Percentiles rank a stretch among this genome's conserved stretches.
Evolutionary conservation across 768 basidiomycete genomes (phyloP).

Genomic region (Pulveroboletus sp.): DNA sequence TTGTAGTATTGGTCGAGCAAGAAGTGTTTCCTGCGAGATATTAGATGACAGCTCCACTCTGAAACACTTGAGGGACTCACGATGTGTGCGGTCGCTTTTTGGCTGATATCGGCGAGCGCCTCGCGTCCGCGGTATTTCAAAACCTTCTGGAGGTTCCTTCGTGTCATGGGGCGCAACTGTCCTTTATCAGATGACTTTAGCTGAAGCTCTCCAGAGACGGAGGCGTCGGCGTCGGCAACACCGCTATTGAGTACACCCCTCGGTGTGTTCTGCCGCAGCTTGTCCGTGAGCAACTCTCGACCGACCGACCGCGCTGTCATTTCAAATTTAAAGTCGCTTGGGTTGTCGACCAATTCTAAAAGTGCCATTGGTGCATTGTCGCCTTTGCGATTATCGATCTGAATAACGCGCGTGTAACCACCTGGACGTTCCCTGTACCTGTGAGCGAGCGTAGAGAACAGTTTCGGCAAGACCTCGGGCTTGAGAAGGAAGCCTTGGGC

Average conservation of each 20-base stretch:
- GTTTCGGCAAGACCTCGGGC: constrained; percentile 67
- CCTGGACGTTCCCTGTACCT: constrained; percentile 84
- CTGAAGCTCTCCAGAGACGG: constrained; percentile 49
- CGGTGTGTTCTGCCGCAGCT: constrained; percentile 44
- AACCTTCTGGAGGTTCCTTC: constrained; percentile 75
- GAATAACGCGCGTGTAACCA: constrained; percentile 94
- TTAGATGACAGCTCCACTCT: constrained; percentile 5
- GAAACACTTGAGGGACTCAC: constrained; percentile 42
- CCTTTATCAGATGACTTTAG: constrained; percentile 37
- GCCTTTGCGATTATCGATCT: constrained; percentile 83
- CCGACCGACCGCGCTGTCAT: constrained; percentile 87
- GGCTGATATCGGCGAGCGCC: constrained; percentile 46
- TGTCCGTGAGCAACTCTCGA: constrained; percentile 69
- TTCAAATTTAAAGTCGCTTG: constrained; percentile 83
- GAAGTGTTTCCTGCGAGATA: constrained; percentile 53
- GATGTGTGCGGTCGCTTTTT: constrained; percentile 62
- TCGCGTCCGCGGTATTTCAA: constrained; percentile 54
- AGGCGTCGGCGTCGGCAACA: constrained; percentile 39
- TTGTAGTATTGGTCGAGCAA: constrained; percentile 61
- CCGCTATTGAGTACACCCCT: constrained; percentile 51
- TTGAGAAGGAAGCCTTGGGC: constrained; percentile 82
- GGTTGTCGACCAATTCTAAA: constrained; percentile 93
- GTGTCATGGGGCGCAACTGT: constrained; percentile 59
- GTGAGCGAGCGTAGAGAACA: constrained; percentile 75
- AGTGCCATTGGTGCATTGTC: constrained; percentile 94